Base-by-base conservation (phyloP, 2,329 filamentous ascomycete genomes). In the Graphium sp. region DNA sequence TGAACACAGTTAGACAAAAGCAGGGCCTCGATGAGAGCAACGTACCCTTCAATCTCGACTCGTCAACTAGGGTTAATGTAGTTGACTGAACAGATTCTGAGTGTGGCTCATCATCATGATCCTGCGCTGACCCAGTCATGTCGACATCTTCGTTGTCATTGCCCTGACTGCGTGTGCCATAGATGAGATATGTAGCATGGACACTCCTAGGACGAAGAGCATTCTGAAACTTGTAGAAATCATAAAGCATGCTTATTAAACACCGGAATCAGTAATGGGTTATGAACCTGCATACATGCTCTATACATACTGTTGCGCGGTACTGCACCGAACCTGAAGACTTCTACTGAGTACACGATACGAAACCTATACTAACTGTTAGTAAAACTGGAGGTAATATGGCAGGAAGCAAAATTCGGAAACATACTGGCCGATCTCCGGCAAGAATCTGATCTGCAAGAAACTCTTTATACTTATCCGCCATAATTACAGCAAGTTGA, bases 151-250 rank as follows among this genome's bases (percentile, higher is more conserved):
- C 67, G 40, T 76, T 62, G 20, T 60, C 54, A 15, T 50, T 42
- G 2, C 35, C 39, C 12, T 46, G 43, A 42, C 52, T 60, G 42
- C 69, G 77, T 14, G 58, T 66, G 22, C 87, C 89, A 28, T 74
- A 78, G 25, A 98, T 47, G 27, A 94, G 58, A 52, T 94, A 98
- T n/a, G 84, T 94, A 24, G 87, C 89, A 53, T 91, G 71, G n/a
- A 94, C 60, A 16, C 72, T 75, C 14, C 71, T 66, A 0, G 78
- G 63, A 35, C 73, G 77, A 49, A 77, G 81, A 31, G 58, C 62
- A 49, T 84, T 92, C 46, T 92, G 79, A 32, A 62, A 68, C 36
- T 65, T 62, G 48, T 94, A 71, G 40, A 92, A 95, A 18, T 92
- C 80, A 51, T 71, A 91, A 11, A 85, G 70, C 68, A 89, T 91